Evolutionary conservation across 2,329 filamentous ascomycete species (phyloP).

Genomic region (Pleomassaria siparia): DNA sequence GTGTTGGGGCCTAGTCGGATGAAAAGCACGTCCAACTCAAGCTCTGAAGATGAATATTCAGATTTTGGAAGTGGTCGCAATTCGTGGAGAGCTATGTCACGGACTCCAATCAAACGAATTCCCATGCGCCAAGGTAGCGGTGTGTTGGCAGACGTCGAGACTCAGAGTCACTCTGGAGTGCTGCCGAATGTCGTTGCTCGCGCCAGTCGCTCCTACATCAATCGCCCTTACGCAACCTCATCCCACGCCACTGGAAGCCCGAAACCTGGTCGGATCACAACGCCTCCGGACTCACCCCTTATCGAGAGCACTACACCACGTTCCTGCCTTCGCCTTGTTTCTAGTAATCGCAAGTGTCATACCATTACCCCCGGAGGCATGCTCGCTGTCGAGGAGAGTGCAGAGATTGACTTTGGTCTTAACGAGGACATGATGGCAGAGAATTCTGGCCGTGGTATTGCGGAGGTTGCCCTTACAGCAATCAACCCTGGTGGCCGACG

Average conservation of each 20-base stretch:
- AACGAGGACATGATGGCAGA: slow-evolving; percentile 90
- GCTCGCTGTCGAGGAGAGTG: slow-evolving; percentile 89
- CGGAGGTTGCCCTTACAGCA: slow-evolving; percentile 74
- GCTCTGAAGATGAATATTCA: slow-evolving; percentile 38
- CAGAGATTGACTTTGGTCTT: slow-evolving; percentile 81
- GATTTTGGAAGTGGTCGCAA: slow-evolving; percentile 43
- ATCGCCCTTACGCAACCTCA: slow-evolving; percentile 37
- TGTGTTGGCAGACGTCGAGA: slow-evolving; percentile 40
- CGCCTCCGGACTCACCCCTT: slow-evolving; percentile 42
- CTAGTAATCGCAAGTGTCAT: slow-evolving; percentile 58
- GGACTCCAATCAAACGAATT: slow-evolving; percentile 41
- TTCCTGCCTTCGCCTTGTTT: slow-evolving; percentile 53
- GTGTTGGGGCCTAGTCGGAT: slow-evolving; percentile 66
- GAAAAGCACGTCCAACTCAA: slow-evolving; percentile 38
- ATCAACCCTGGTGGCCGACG: slow-evolving; percentile 61
- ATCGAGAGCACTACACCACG: slow-evolving; percentile 24
- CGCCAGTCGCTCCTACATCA: slow-evolving; percentile 33
- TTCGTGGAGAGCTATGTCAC: slow-evolving; percentile 43
- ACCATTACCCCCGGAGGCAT: slow-evolving; percentile 74
- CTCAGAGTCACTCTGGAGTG: slow-evolving; percentile 26
- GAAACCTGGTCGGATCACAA: slow-evolving; percentile 33
- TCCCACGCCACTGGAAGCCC: slow-evolving; percentile 42
- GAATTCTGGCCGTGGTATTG: slow-evolving; percentile 85
- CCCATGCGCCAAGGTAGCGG: slow-evolving; percentile 45
- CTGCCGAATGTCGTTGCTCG: slow-evolving; percentile 32